phyloP scores from a whole-genome alignment of 345 rosid genomes.

The Syzygium oleosum region DNA sequence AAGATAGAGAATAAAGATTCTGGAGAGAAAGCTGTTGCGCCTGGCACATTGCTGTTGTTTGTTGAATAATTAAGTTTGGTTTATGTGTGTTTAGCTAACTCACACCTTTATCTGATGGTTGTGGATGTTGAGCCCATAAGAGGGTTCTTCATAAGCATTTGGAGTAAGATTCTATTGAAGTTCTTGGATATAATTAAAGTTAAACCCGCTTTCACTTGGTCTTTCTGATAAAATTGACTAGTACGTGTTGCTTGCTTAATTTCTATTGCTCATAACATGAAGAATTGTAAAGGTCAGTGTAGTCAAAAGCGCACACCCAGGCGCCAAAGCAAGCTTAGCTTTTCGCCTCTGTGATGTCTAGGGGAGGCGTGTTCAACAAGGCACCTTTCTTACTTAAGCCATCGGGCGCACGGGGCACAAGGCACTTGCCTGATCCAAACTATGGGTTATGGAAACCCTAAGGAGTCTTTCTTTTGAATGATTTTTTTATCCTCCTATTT shows the following conservation, averaged over 20 bases:
- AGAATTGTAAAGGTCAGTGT: not conserved
- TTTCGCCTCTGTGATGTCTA: not conserved
- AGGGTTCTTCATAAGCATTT: not conserved
- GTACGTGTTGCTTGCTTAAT: not conserved
- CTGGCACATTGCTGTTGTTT: not conserved
- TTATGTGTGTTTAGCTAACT: not conserved
- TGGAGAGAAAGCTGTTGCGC: not conserved
- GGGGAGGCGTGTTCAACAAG: not conserved
- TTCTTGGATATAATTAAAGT: not conserved
- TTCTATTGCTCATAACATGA: not conserved
- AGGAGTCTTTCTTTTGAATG: not conserved
- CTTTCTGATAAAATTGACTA: not conserved
- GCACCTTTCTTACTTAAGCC: not conserved
- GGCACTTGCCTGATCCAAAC: not conserved
- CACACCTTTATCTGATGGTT: not conserved
- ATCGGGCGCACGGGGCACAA: not conserved
- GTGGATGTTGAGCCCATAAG: not conserved
- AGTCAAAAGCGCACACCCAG: not conserved
- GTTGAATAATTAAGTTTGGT: not conserved
- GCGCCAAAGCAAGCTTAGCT: not conserved
- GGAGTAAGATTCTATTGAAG: not conserved
- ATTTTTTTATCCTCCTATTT: not conserved
- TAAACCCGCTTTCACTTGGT: not conserved
- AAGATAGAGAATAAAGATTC: not conserved
- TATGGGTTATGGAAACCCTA: not conserved